Evolutionary conservation across 1,139 yeast species (phyloP).

Genomic region (Arxiozyma telluris): DNA sequence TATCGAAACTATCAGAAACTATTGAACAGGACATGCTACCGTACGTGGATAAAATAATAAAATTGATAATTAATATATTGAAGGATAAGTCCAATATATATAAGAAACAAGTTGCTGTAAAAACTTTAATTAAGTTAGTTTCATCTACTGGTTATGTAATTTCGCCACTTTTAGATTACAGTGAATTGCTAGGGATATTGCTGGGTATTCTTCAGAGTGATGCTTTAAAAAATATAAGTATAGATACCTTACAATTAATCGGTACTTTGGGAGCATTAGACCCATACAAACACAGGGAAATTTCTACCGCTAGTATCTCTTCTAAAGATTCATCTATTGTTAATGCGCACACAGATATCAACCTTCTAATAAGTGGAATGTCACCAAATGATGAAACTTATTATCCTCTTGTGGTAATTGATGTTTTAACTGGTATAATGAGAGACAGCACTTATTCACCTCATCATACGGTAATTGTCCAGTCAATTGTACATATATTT

Average conservation of each 20-base stretch:
- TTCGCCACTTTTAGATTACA: slow-evolving; percentile 85
- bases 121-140: slow-evolving; percentile 79
- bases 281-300: slow-evolving; percentile 90
- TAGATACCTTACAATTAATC: slow-evolving; percentile 79
- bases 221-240: slow-evolving; percentile 58
- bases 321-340: slow-evolving; percentile 63
- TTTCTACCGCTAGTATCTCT: slow-evolving; percentile 53
- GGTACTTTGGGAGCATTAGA: slow-evolving; percentile 96
- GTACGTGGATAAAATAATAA: slow-evolving; percentile 73
- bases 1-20: slow-evolving; percentile 82
- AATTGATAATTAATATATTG: slow-evolving; percentile 73
- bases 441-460: slow-evolving; percentile 77
- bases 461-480: slow-evolving; percentile 85
- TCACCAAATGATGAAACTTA: slow-evolving; percentile 91
- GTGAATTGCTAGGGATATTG: slow-evolving; percentile 73
- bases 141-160: slow-evolving; percentile 92
- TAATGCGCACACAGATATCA: slow-evolving; percentile 84
- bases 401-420: slow-evolving; percentile 90
- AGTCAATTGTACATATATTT: slow-evolving; percentile 84
- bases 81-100: slow-evolving; percentile 84
- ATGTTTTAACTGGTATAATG: slow-evolving; percentile 69
- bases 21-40: slow-evolving; percentile 79
- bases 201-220: slow-evolving; percentile 78
- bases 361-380: slow-evolving; percentile 84
- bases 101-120: slow-evolving; percentile 84